These are phyloP conservation scores for Fusarium sp. DNA, from an alignment of 2,329 filamentous ascomycete species.

Conservation along the genomic window DNA sequence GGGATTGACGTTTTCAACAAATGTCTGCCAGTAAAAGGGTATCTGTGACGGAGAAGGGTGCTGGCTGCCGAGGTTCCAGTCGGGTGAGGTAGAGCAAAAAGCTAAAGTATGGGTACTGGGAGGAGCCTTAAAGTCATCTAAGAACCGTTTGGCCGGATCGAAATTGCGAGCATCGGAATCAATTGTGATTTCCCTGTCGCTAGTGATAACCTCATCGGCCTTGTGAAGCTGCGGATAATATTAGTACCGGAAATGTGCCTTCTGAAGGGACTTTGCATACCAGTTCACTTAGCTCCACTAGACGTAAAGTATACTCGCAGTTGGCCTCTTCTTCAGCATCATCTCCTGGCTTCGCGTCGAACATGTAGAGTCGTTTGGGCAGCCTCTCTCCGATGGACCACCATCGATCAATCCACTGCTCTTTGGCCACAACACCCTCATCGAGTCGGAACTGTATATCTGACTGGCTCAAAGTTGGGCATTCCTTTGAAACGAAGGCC, in stretches of 20 bases:
- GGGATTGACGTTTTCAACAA: slow-evolving; percentile 26
- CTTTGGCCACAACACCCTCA: slow-evolving; percentile 1
- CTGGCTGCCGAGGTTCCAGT: background rate
- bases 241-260: background rate
- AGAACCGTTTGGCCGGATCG: slow-evolving; percentile 11
- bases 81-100: background rate
- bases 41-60: slow-evolving; percentile 24
- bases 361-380: slow-evolving; percentile 10
- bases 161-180: slow-evolving; percentile 9
- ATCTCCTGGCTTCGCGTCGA: background rate
- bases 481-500: background rate
- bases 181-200: slow-evolving; percentile 2
- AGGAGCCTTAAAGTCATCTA: background rate
- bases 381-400: slow-evolving; percentile 13
- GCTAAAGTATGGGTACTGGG: background rate
- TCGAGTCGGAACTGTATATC: background rate
- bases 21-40: slow-evolving; percentile 28
- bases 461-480: background rate
- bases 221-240: slow-evolving; percentile 1
- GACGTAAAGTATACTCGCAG: slow-evolving; percentile 6
- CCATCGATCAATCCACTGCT: slow-evolving; percentile 26
- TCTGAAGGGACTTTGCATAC: background rate
- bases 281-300: slow-evolving; percentile 5
- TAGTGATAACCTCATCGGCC: background rate
- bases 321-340: slow-evolving; percentile 1